phyloP scores from a whole-genome alignment of 441 rosid species.

The Syzygium malaccense region DNA sequence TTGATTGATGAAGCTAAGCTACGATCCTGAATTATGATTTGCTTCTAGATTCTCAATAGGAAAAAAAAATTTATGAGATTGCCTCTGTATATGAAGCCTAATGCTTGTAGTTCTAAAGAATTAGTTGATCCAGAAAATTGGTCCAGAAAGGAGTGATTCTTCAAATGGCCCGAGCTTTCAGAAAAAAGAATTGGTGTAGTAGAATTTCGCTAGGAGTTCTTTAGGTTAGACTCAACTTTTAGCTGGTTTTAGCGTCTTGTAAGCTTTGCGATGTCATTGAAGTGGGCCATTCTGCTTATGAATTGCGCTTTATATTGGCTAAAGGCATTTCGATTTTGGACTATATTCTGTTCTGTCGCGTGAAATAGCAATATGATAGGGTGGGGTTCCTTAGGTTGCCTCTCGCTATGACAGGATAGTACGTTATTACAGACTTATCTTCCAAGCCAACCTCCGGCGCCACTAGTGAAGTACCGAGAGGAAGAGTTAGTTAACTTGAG shows the following conservation, averaged over 20 bases:
- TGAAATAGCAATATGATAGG: background rate
- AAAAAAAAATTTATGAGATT: background rate
- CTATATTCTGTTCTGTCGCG: background rate
- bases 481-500: constrained; percentile 53
- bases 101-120: background rate
- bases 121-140: background rate
- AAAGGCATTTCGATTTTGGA: background rate
- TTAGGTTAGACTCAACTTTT: background rate
- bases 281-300: background rate
- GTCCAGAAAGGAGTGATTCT: background rate
- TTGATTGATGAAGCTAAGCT: background rate
- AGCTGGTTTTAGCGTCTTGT: background rate
- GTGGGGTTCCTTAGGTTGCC: background rate
- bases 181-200: background rate
- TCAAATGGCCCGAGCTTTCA: background rate
- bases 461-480: constrained; percentile 45
- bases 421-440: constrained; percentile 42
- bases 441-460: constrained; percentile 49
- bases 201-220: background rate
- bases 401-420: background rate
- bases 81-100: background rate
- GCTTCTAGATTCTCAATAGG: background rate
- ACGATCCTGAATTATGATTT: background rate
- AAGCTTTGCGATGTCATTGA: background rate
- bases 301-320: background rate